These are phyloP conservation scores for Brassica juncea DNA, from an alignment of 345 rosid species.

Conservation along the genomic window DNA sequence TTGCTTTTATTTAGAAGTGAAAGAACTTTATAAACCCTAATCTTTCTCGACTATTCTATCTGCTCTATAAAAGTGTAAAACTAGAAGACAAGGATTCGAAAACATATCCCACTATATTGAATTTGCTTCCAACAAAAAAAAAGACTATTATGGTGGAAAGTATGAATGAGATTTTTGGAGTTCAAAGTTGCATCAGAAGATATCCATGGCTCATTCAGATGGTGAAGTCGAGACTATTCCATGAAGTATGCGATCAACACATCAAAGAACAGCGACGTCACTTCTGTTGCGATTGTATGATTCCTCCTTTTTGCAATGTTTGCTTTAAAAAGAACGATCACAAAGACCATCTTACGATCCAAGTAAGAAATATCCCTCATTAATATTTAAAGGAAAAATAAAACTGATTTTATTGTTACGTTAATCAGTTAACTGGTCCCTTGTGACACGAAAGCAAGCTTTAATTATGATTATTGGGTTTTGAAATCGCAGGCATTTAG, in stretches of 20 bases:
- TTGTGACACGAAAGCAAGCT: not conserved
- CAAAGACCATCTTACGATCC: slow-evolving; percentile 21
- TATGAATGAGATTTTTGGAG: not conserved
- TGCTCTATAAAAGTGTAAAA: not conserved
- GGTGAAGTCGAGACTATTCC: slow-evolving; percentile 26
- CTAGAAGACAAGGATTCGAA: not conserved
- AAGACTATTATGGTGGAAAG: not conserved
- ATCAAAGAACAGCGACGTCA: not conserved
- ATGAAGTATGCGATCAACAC: slow-evolving; percentile 26
- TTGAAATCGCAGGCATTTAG: slow-evolving; percentile 17
- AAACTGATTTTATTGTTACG: too few species aligned
- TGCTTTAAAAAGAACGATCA: slow-evolving; percentile 14
- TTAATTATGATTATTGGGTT: not conserved
- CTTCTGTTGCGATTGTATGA: slow-evolving; percentile 37
- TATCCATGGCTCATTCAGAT: slow-evolving; percentile 32
- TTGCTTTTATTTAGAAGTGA: not conserved
- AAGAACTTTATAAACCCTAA: not conserved
- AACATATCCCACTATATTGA: not conserved
- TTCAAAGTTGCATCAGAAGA: slow-evolving; percentile 5
- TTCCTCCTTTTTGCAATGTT: slow-evolving; percentile 8
- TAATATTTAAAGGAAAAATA: too few species aligned
- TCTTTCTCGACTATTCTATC: not conserved
- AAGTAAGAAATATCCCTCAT: not conserved
- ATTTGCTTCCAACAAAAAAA: not conserved
- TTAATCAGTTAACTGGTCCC: not conserved